Evolutionary conservation across 2,329 filamentous ascomycete genomes (phyloP), one percentile per base, ranked within the genome.

Genomic region (Xylariaceae sp.): DNA sequence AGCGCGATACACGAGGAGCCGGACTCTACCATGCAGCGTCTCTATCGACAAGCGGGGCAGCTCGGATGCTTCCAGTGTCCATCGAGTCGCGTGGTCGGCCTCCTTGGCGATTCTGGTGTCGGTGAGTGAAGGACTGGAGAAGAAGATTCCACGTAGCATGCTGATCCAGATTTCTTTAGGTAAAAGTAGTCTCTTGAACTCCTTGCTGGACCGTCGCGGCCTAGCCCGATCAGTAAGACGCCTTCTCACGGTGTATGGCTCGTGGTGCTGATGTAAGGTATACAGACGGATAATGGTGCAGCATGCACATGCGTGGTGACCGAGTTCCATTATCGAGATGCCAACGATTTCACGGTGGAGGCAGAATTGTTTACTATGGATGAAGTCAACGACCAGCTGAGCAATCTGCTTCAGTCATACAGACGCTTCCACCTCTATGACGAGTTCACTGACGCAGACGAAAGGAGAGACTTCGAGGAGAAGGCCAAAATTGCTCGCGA

Each of bases 181-280:
- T 0, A 74, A 74, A 55, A 74, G 70, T 42, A 74, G 71, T 43
- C 51, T 74, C 3, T 56, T 75, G 13, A 75, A 74, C 48, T 72
- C 68, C 1, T 56, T 75, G 1, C 56, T 76, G 3, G 71, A 75
- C 37, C 56, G 37, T 1, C 37, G 48, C 1, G 57, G 53, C 1
- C 56, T 76, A 2, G 69, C 69, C 0, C 60, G 66, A 45, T 58
- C 68, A 2, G 71, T 74, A 56, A 61, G 68, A 52, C 38, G 9
- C 18, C 39, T 26, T n/a, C 36, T 8, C 19, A 17, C 8, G 11
- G 33, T 19, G 37, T 15, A 19, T 15, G 19, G 28, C 32, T 19
- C 1, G 22, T 6, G 22, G 6, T 6, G 11, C 22, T 26, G 22
- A 26, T 11, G 11, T 26, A 6, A 6, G 22, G n/a, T n/a, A 26